Conservation (phyloP, 495 filamentous ascomycete genomes). For the Xylaria sp. region DNA sequence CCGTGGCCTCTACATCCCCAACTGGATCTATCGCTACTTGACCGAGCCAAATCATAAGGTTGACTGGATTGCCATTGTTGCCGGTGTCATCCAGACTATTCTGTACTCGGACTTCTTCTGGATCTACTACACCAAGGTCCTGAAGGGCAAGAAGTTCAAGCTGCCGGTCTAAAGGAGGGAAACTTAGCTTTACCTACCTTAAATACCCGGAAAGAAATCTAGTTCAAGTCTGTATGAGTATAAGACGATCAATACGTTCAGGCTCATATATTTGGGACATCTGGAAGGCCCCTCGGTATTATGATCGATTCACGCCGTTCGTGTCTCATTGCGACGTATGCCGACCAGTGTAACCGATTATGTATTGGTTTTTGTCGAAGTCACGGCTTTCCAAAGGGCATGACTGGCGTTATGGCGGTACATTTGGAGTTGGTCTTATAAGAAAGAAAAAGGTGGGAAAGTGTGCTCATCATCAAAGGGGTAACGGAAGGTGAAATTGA, state of each 20-base stretch:
- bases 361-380: slow-evolving; percentile 30
- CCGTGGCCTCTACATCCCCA: slow-evolving; percentile 94
- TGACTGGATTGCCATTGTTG: slow-evolving; percentile 83
- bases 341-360: slow-evolving; percentile 56
- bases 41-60: slow-evolving; percentile 69
- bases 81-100: slow-evolving; percentile 90
- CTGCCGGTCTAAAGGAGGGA: slow-evolving; percentile 69
- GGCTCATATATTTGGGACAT: slow-evolving; percentile 4
- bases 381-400: slow-evolving; percentile 39
- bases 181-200: neutral
- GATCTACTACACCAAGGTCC: slow-evolving; percentile 95
- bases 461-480: slow-evolving; percentile 22
- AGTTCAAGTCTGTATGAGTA: neutral
- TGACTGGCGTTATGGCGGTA: slow-evolving; percentile 42
- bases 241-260: neutral
- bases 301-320: neutral
- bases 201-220: neutral
- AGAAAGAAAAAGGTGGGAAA: slow-evolving; percentile 22
- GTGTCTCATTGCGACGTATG: slow-evolving; percentile 69
- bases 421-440: slow-evolving; percentile 27
- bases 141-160: slow-evolving; percentile 90
- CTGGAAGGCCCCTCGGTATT: neutral
- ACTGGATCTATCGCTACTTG: slow-evolving; percentile 93
- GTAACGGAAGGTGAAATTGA: slow-evolving; percentile 16
- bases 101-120: slow-evolving; percentile 99